Conservation (phyloP, 225 moss, liverwort and hornwort species). For the Sphagnum contortum region DNA sequence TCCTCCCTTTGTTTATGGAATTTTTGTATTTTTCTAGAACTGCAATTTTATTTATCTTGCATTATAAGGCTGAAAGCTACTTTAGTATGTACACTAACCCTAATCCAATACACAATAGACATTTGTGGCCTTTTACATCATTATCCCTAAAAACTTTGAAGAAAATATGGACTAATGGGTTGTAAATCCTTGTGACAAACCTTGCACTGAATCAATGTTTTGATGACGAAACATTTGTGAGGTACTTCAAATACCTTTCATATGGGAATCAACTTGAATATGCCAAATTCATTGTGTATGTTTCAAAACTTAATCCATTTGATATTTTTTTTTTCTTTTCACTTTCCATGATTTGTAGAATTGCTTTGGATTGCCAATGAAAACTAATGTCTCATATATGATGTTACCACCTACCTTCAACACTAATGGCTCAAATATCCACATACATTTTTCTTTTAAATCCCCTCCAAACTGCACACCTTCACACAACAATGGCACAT, state of each 20-base stretch:
- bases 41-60: too few relatives aligned
- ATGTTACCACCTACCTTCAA: too few relatives aligned
- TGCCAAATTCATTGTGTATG: constrained; percentile 84
- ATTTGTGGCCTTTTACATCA: too few relatives aligned
- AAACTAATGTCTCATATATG: neutral
- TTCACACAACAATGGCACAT: constrained; percentile 88
- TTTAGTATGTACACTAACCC: too few relatives aligned
- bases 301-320: neutral
- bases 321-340: neutral
- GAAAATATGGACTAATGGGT: neutral
- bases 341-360: too few relatives aligned
- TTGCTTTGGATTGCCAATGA: neutral
- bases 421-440: constrained; percentile 57
- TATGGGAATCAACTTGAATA: constrained; percentile 84
- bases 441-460: constrained; percentile 85
- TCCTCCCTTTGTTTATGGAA: too few relatives aligned
- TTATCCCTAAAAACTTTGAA: neutral
- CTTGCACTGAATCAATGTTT: constrained; percentile 90
- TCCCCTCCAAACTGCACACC: constrained; percentile 81
- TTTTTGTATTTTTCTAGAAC: too few relatives aligned
- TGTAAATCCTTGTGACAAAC: constrained; percentile 35
- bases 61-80: too few relatives aligned
- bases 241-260: constrained; percentile 78
- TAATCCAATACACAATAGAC: too few relatives aligned
- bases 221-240: constrained; percentile 85